Conservation (phyloP, 129 eudicot species). For the Calendula officinalis region DNA sequence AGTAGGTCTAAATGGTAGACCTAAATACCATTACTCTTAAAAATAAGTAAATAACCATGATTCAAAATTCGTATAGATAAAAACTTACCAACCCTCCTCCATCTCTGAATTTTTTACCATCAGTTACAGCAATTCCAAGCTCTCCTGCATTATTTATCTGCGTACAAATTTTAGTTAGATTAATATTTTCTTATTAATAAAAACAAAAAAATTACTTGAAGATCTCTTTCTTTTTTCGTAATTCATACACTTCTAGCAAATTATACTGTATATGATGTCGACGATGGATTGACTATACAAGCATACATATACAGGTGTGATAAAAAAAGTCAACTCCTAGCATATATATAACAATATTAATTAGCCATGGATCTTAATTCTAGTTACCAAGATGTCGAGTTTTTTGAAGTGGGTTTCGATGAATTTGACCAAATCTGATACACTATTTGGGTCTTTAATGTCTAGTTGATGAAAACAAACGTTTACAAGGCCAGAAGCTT, state of each 20-base stretch:
- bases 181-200: background rate
- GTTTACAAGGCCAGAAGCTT: slow-evolving; percentile 6
- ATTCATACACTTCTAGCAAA: too few relatives aligned
- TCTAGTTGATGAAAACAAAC: slow-evolving; percentile 32
- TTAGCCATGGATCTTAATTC: background rate
- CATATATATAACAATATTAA: too few relatives aligned
- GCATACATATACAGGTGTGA: too few relatives aligned
- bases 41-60: too few relatives aligned
- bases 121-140: background rate
- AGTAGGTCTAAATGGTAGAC: too few relatives aligned
- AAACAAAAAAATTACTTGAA: too few relatives aligned
- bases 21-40: too few relatives aligned
- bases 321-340: too few relatives aligned
- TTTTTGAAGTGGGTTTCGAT: slow-evolving; percentile 18
- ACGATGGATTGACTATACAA: too few relatives aligned
- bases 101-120: slow-evolving; percentile 6
- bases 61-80: background rate
- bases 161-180: background rate
- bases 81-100: slow-evolving; percentile 15
- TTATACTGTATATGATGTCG: too few relatives aligned
- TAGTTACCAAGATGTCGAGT: slow-evolving; percentile 26
- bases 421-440: slow-evolving; percentile 4
- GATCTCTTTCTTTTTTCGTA: too few relatives aligned
- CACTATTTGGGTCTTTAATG: slow-evolving; percentile 18
- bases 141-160: slow-evolving; percentile 33